phyloP scores from a whole-genome alignment of 495 filamentous ascomycete genomes.

The Aspergillus olivimuriae region DNA sequence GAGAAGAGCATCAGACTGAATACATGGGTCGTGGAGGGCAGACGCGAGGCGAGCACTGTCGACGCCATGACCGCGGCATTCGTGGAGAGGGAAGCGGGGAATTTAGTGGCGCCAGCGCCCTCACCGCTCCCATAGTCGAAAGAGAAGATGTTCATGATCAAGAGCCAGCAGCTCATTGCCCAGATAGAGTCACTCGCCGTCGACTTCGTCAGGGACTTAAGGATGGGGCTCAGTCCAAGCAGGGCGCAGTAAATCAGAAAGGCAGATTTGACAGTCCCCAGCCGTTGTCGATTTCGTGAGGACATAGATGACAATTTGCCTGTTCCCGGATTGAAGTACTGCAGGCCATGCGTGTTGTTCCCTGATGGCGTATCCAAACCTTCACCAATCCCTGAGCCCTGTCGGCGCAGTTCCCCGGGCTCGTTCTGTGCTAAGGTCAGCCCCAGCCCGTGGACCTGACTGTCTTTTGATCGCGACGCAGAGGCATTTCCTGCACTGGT shows the following conservation, averaged over 20 bases:
- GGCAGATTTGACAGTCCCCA: conserved; percentile 80
- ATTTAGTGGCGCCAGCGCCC: conserved; percentile 45
- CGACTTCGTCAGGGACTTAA: conserved; percentile 88
- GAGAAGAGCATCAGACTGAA: conserved; percentile 92
- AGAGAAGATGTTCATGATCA: conserved; percentile 93
- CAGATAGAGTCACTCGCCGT: conserved; percentile 90
- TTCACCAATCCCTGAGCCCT: conserved; percentile 14
- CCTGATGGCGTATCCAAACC: too few species aligned
- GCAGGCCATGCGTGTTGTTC: conserved; percentile 1
- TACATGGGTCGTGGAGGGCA: conserved; percentile 86
- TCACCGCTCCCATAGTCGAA: conserved; percentile 82
- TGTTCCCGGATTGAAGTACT: conserved; percentile 5
- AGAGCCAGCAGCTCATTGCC: conserved; percentile 88
- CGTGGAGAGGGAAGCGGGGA: conserved; percentile 83
- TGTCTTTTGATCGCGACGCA: conserved; percentile 21
- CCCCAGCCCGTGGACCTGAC: conserved; percentile 42
- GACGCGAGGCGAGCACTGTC: conserved; percentile 81
- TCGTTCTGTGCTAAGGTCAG: conserved; percentile 33
- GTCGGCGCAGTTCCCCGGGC: conserved; percentile 8
- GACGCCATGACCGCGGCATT: conserved; percentile 94
- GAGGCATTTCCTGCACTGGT: conserved; percentile 32
- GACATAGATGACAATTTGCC: conserved; percentile 39
- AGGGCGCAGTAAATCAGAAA: conserved; percentile 88
- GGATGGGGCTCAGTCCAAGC: conserved; percentile 84
- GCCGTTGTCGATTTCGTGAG: conserved; percentile 56